A percentile compares a stretch with the other conserved stretches of the same genome.
These are phyloP conservation scores for Rosa multiflora DNA, from an alignment of 306 rosid genomes.

Conservation along the genomic window DNA sequence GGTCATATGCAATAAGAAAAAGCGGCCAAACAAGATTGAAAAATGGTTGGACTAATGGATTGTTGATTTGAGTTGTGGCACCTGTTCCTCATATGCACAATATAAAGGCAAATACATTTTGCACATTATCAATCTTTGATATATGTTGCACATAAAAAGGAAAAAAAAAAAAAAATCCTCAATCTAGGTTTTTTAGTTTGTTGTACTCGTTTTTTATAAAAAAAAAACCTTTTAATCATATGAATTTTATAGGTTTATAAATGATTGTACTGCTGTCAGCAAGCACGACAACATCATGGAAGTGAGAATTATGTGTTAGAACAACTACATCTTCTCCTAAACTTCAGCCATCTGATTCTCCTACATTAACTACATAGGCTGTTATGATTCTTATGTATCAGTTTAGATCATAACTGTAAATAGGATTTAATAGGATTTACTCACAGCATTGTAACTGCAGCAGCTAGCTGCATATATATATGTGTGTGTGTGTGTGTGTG, in stretches of 20 bases:
- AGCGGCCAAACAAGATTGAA: not conserved
- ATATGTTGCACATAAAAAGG: not conserved
- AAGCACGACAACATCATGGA: not conserved
- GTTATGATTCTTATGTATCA: too few species aligned
- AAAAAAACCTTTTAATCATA: not conserved
- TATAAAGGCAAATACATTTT: not conserved
- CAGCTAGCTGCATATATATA: too few species aligned
- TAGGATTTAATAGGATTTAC: too few species aligned
- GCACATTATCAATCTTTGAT: not conserved
- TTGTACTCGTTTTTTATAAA: too few species aligned
- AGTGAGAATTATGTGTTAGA: not conserved
- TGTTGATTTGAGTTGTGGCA: not conserved
- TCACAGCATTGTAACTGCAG: too few species aligned
- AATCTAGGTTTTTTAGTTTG: not conserved
- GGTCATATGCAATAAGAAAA: not conserved
- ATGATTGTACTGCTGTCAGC: not conserved
- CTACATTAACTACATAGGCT: too few species aligned
- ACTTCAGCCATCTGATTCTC: too few species aligned
- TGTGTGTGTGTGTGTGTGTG: too few species aligned
- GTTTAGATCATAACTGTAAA: too few species aligned
- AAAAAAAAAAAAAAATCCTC: too few species aligned
- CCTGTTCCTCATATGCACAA: not conserved
- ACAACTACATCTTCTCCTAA: too few species aligned
- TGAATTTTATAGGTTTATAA: not conserved
- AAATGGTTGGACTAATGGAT: not conserved